Evolutionary conservation across 345 rosid genomes (phyloP), one percentile per base, ranked within the genome.

Genomic region (Murraya koenigii): DNA sequence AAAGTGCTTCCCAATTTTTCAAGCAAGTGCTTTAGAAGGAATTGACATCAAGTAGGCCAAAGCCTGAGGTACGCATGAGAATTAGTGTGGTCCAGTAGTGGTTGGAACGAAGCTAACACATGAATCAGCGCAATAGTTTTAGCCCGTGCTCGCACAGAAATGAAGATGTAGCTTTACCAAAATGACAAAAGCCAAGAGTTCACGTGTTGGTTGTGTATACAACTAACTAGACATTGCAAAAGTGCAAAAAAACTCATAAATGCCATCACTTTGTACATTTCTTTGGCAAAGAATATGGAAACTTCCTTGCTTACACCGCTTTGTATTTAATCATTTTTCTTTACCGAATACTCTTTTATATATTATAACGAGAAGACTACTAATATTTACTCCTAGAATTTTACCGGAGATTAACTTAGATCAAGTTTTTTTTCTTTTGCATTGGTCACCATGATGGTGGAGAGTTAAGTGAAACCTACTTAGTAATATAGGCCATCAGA

Each of bases 191-290:
- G 63, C 32, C 58, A 41, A 39, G 28, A 64, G 74, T 75, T 80
- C 83, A 76, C 83, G 73, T 65, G 83, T 0, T 25, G 72, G n/a
- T 63, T 36, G 44, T 69, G 49, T 11, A 41, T 41, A 41, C 49
- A n/a, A n/a, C n/a, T n/a, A 41, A 15, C 49, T 41, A 41, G 14
- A 32, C 62, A 67, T 28, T 39, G 23, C 49, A 22, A 71, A 75
- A 39, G 7, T 20, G 41, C 7, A 41, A 69, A 71, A 39, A 55
- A 30, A 41, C 71, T 75, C 26, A 38, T 63, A 1, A 25, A 39
- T 69, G 76, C 74, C 62, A 22, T 75, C 78, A 20, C 55, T 36
- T 36, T 39, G 72, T 23, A 55, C 76, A 30, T 75, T 69, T 17
- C 28, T 4, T 15, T 26, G 68, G 59, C 44, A 15, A 26, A 23